Conservation (phyloP, 1,284 basidiomycete species). For the Heterobasidion parviporum region DNA sequence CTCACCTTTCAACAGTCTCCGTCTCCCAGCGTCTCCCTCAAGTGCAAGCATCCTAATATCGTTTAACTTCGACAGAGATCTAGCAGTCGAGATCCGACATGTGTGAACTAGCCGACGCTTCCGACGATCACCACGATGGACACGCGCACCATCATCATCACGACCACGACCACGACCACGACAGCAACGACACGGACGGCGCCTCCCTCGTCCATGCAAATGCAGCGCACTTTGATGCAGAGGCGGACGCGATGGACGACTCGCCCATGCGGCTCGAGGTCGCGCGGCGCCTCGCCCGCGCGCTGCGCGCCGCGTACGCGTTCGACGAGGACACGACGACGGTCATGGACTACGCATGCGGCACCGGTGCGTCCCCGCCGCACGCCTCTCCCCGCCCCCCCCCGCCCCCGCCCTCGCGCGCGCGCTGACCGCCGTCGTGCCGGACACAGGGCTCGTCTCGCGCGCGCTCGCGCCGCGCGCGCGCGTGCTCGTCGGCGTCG, state of each 20-base stretch:
- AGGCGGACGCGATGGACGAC: conserved; percentile 17
- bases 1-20: no score
- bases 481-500: conserved; percentile 57
- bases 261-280: conserved; percentile 16
- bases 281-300: conserved; percentile 27
- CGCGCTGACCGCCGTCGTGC: not conserved
- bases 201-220: conserved; percentile 22
- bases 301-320: conserved; percentile 35
- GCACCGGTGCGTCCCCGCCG: conserved; percentile 37
- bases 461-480: conserved; percentile 43
- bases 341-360: conserved; percentile 67
- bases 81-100: no score
- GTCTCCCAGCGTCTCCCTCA: no score
- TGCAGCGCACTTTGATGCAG: conserved; percentile 22
- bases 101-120: no score
- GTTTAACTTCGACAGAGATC: no score
- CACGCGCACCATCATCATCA: not conserved
- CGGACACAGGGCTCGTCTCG: conserved; percentile 43
- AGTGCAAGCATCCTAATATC: no score
- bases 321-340: conserved; percentile 49
- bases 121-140: not conserved
- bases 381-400: not conserved
- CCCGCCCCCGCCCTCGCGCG: not conserved
- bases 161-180: conserved; percentile 1
- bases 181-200: conserved; percentile 3